Evolutionary conservation across 108 stramenopile species (phyloP).

Genomic region (Cyclotella baltica): DNA sequence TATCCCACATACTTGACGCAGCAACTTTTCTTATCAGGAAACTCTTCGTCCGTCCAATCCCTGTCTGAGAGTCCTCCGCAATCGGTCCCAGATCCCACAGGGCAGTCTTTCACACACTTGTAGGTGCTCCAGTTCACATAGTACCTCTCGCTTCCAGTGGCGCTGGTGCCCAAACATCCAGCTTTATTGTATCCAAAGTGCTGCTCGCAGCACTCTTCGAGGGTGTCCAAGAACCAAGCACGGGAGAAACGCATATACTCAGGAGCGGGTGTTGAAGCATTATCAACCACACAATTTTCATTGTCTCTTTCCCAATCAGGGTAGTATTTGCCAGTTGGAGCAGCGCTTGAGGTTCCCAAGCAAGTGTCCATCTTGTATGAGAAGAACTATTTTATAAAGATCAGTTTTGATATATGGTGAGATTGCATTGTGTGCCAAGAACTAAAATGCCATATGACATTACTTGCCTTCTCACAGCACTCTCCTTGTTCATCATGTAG

Average conservation of each 20-base stretch:
- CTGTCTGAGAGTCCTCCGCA: constrained; percentile 2
- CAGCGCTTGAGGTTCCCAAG: background rate
- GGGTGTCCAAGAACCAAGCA: background rate
- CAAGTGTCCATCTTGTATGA: background rate
- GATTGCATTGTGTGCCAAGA: background rate
- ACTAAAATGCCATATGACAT: background rate
- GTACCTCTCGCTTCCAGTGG: background rate
- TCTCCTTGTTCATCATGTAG: background rate
- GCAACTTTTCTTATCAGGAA: constrained; percentile 1
- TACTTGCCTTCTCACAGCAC: background rate
- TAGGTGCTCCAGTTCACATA: constrained; percentile 6
- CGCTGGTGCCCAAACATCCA: background rate
- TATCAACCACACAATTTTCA: background rate
- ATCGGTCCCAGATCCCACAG: background rate
- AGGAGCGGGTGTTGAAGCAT: background rate
- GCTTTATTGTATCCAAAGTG: background rate
- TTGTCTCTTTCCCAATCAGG: background rate
- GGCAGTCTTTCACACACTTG: constrained; percentile 4
- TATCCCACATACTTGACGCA: background rate
- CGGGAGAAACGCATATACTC: background rate
- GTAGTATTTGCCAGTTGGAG: background rate
- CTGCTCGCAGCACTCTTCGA: background rate
- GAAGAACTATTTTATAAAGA: background rate
- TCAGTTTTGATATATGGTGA: background rate
- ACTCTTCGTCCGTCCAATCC: constrained; percentile 1